Evolutionary conservation across 2,329 filamentous ascomycete genomes (phyloP).

Genomic region (Microdochium bolleyi): DNA sequence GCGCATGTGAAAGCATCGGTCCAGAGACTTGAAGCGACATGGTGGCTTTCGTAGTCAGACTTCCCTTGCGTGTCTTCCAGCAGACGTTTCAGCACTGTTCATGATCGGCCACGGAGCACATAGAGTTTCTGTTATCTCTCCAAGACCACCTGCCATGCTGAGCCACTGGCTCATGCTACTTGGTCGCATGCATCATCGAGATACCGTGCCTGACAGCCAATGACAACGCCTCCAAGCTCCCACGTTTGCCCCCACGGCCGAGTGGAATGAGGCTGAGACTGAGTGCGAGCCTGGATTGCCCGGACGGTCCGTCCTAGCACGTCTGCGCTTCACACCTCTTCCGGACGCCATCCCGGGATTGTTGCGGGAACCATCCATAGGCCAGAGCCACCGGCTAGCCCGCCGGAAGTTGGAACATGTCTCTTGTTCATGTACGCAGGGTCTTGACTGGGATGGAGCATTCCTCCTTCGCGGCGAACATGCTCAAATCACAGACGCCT

Average conservation of each 20-base stretch:
- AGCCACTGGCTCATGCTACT: too few relatives aligned
- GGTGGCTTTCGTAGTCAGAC: neutral
- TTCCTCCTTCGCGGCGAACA: too few relatives aligned
- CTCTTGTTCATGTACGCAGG: too few relatives aligned
- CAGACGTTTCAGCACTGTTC: neutral
- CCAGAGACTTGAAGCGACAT: neutral
- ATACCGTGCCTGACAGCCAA: neutral
- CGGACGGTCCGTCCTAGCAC: neutral
- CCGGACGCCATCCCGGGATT: too few relatives aligned
- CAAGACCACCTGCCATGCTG: neutral
- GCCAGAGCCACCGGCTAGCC: neutral
- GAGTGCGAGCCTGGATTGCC: neutral
- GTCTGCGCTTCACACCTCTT: too few relatives aligned
- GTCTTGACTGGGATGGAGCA: too few relatives aligned
- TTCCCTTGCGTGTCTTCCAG: neutral
- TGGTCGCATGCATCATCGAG: neutral
- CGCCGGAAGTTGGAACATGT: neutral
- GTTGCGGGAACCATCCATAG: neutral
- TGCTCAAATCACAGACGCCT: too few relatives aligned
- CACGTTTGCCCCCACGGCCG: too few relatives aligned
- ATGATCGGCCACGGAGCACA: neutral
- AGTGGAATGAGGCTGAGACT: too few relatives aligned
- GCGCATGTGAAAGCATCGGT: neutral
- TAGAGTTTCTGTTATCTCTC: neutral
- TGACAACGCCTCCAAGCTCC: too few relatives aligned